Percentiles rank a stretch among this genome's conserved stretches.
phyloP scores from a whole-genome alignment of 805 yeast genomes.

The Metschnikowia baotianmanensis region DNA sequence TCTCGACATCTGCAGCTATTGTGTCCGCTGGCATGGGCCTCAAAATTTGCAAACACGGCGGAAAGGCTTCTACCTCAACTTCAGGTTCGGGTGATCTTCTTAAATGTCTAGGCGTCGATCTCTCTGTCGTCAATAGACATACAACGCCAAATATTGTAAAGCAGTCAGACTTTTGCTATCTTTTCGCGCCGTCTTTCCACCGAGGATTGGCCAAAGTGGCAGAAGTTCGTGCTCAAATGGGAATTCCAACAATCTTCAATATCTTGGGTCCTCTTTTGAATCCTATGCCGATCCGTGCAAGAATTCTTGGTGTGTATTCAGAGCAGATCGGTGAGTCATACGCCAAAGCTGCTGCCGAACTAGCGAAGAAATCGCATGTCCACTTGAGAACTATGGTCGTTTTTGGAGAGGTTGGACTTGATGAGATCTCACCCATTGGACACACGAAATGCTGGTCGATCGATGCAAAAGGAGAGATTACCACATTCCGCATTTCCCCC shows the following conservation, averaged over 20 bases:
- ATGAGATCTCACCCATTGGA: constrained; percentile 92
- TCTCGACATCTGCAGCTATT: constrained; percentile 91
- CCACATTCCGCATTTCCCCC: constrained; percentile 55
- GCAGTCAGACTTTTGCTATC: constrained; percentile 56
- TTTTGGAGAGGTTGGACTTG: constrained; percentile 89
- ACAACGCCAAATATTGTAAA: constrained; percentile 60
- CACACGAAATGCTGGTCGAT: constrained; percentile 77
- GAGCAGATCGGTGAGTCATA: constrained; percentile 76
- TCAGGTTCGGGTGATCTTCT: constrained; percentile 95
- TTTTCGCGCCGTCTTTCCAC: constrained; percentile 94
- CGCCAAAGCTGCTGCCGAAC: constrained; percentile 71
- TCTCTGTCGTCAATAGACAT: constrained; percentile 59
- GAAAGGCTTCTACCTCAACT: constrained; percentile 89
- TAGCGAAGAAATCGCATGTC: constrained; percentile 50
- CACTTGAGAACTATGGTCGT: constrained; percentile 74
- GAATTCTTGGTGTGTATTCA: constrained; percentile 88
- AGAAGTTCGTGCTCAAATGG: constrained; percentile 68
- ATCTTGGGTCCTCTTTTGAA: constrained; percentile 91
- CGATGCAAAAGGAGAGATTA: constrained; percentile 40
- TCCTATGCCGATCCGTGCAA: constrained; percentile 77
- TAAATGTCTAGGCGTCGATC: constrained; percentile 76
- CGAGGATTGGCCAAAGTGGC: constrained; percentile 87
- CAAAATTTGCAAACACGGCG: constrained; percentile 91
- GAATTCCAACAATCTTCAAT: constrained; percentile 92
- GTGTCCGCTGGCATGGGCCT: constrained; percentile 88